Conservation (phyloP, 148 eudicot species). For the Oxyria digyna region DNA sequence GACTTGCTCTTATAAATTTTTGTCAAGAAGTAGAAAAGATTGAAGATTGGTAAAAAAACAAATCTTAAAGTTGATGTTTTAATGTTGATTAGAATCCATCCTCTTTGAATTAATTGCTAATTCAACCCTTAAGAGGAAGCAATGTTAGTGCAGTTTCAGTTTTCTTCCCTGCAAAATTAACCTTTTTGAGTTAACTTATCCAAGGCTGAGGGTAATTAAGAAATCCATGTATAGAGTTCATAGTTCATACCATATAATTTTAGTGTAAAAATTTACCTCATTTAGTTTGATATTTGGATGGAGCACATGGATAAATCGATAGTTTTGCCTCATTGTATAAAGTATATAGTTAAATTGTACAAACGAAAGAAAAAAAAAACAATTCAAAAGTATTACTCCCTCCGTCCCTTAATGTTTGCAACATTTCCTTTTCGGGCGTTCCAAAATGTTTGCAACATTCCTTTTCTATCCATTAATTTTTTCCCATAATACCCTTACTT, state of each 20-base stretch:
- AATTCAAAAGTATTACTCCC: no score
- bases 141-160: neutral
- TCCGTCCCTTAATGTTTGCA: no score
- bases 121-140: neutral
- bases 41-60: neutral
- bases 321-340: neutral
- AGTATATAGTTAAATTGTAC: neutral
- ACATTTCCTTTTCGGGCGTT: no score
- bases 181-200: neutral
- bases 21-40: neutral
- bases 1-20: neutral
- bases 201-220: neutral
- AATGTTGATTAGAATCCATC: neutral
- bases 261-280: neutral
- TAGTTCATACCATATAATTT: no score
- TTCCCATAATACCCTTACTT: no score
- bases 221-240: neutral
- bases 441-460: no score
- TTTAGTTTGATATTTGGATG: no score
- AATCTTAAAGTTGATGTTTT: neutral
- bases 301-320: neutral
- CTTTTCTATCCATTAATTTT: no score
- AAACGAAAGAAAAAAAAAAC: conserved; percentile 1
- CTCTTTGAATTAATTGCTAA: neutral
- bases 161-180: neutral